Evolutionary conservation across 2,329 filamentous ascomycete genomes (phyloP).

Genomic region (Arthroderma sp.): DNA sequence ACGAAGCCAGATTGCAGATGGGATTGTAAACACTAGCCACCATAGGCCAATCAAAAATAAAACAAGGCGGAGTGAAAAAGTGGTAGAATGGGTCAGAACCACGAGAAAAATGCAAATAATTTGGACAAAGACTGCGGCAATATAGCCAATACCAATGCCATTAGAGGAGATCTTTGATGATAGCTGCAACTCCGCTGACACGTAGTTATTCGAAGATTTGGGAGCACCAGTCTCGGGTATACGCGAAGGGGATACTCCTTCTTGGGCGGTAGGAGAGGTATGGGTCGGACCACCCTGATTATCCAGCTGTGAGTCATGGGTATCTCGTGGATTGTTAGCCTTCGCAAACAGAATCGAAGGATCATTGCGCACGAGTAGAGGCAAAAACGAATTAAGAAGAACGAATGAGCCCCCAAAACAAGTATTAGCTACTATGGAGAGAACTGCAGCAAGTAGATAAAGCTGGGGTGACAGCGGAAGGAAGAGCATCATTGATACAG

Average conservation of each 20-base stretch:
- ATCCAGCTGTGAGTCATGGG: slow-evolving; percentile 5
- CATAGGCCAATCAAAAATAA: slow-evolving; percentile 77
- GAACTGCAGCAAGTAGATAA: slow-evolving; percentile 67
- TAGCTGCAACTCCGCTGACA: slow-evolving; percentile 57
- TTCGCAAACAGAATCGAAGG: slow-evolving; percentile 32
- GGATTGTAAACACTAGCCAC: slow-evolving; percentile 89
- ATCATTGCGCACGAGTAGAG: slow-evolving; percentile 78
- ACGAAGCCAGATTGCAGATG: slow-evolving; percentile 74
- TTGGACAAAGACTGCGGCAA: slow-evolving; percentile 73
- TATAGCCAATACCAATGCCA: slow-evolving; percentile 88
- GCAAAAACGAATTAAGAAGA: slow-evolving; percentile 86
- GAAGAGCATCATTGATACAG: slow-evolving; percentile 76
- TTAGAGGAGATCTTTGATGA: slow-evolving; percentile 85
- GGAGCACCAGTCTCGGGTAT: too few species aligned
- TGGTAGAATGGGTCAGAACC: slow-evolving; percentile 58
- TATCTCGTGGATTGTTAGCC: slow-evolving; percentile 15
- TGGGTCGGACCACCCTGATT: neutral
- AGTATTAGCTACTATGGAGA: slow-evolving; percentile 84
- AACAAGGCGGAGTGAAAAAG: slow-evolving; percentile 73
- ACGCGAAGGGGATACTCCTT: neutral
- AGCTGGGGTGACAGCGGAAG: slow-evolving; percentile 60
- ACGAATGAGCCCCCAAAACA: slow-evolving; percentile 94
- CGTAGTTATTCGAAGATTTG: neutral
- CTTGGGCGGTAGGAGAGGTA: too few species aligned
- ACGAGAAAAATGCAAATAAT: slow-evolving; percentile 68